These are phyloP conservation scores for Copromyces sp. DNA, from an alignment of 495 filamentous ascomycete species.

Conservation along the genomic window DNA sequence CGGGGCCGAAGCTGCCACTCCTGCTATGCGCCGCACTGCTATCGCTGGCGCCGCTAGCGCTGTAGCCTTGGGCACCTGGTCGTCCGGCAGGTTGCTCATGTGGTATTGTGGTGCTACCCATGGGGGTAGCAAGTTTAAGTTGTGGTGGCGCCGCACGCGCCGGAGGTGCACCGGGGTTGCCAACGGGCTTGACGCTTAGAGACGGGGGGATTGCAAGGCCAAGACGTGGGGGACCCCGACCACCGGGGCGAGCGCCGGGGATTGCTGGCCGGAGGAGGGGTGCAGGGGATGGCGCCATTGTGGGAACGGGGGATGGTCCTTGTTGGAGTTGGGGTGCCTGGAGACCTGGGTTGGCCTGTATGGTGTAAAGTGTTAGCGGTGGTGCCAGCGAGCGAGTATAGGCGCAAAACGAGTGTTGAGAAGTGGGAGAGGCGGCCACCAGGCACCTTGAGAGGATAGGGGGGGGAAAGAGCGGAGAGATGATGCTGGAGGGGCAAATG, in stretches of 20 bases:
- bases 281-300: slow-evolving; percentile 61
- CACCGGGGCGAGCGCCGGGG: slow-evolving; percentile 57
- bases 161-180: slow-evolving; percentile 27
- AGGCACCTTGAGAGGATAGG: neutral
- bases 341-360: slow-evolving; percentile 23
- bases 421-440: neutral
- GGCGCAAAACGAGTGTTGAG: neutral
- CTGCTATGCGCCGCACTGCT: slow-evolving; percentile 56
- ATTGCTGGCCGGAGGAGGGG: slow-evolving; percentile 79
- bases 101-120: slow-evolving; percentile 61
- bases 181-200: slow-evolving; percentile 63
- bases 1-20: slow-evolving; percentile 62
- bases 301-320: slow-evolving; percentile 33
- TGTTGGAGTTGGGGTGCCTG: slow-evolving; percentile 16
- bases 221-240: slow-evolving; percentile 61
- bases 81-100: slow-evolving; percentile 42
- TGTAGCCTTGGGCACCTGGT: slow-evolving; percentile 39
- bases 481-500: neutral
- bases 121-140: slow-evolving; percentile 73
- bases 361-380: neutral
- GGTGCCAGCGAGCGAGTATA: neutral
- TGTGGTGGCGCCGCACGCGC: slow-evolving; percentile 54
- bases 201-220: slow-evolving; percentile 83
- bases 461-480: neutral
- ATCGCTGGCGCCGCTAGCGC: slow-evolving; percentile 63